A percentile compares a stretch with the other conserved stretches of the same genome.
Conservation (phyloP, 139 green algal species). For the Chlamydomonas incerta region DNA sequence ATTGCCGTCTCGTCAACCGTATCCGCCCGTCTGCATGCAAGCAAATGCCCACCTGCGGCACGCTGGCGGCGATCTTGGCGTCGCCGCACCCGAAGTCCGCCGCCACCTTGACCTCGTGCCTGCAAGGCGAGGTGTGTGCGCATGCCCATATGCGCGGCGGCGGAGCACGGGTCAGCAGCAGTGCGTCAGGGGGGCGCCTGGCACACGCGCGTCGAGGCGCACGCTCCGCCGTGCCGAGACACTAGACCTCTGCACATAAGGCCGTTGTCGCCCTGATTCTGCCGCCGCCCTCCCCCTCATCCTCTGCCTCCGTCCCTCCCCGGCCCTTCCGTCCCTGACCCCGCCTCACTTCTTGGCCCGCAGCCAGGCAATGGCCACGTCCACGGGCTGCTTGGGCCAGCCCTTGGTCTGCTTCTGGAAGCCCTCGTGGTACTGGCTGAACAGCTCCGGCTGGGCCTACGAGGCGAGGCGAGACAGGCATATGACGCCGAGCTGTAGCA, state of each 20-base stretch:
- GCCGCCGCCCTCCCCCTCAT: no score
- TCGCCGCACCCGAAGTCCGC: slow-evolving; percentile 98
- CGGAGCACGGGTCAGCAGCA: background rate
- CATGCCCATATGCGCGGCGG: no score
- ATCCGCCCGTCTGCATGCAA: no score
- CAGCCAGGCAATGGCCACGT: slow-evolving; percentile 82
- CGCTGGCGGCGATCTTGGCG: slow-evolving; percentile 75
- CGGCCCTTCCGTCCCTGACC: background rate
- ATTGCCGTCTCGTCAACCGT: no score
- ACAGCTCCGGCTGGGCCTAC: slow-evolving; percentile 73
- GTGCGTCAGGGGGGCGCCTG: no score
- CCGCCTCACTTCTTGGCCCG: slow-evolving; percentile 19
- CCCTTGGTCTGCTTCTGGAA: slow-evolving; percentile 85
- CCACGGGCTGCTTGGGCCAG: slow-evolving; percentile 91
- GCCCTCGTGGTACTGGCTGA: slow-evolving; percentile 91
- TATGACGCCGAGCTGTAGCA: no score
- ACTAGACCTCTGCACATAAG: no score
- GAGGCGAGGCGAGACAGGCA: background rate
- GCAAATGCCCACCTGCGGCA: slow-evolving; percentile 64
- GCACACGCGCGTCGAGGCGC: no score
- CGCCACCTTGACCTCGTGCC: slow-evolving; percentile 51
- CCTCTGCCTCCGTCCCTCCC: background rate
- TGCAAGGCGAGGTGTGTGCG: background rate
- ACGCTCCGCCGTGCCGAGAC: no score
- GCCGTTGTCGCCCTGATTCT: no score